Evolutionary conservation across 169 alveolate species (phyloP).

Genomic region (Haemoproteus tartakovskyi): DNA sequence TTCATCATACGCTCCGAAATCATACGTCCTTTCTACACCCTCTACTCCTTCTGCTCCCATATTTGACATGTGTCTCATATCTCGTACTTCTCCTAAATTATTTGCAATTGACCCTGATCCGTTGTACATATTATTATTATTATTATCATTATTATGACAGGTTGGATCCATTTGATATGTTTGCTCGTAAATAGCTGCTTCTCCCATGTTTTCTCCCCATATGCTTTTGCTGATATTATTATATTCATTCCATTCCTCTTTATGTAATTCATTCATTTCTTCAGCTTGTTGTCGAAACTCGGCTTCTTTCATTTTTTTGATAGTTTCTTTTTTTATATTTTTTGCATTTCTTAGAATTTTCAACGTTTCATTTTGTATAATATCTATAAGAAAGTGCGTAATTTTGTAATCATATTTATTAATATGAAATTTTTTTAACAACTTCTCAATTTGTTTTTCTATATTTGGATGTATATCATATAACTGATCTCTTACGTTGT

Average conservation of each 20-base stretch:
- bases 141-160: too few species aligned
- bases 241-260: neutral
- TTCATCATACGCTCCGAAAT: too few species aligned
- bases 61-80: too few species aligned
- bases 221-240: neutral
- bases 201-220: neutral
- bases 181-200: too few species aligned
- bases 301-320: neutral
- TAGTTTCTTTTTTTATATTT: slow-evolving; percentile 1
- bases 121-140: too few species aligned
- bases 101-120: too few species aligned
- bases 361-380: slow-evolving; percentile 60
- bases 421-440: slow-evolving; percentile 24
- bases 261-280: neutral
- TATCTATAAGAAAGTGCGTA: slow-evolving; percentile 33
- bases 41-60: too few species aligned
- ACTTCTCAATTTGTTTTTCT: slow-evolving; percentile 49
- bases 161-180: too few species aligned
- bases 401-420: slow-evolving; percentile 61
- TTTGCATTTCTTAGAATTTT: slow-evolving; percentile 36
- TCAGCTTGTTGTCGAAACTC: too few species aligned
- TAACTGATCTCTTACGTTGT: neutral
- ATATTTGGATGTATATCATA: slow-evolving; percentile 30
- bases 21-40: too few species aligned
- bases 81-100: too few species aligned